Conservation (phyloP, 331 rosid species). For the Quercus lobata region DNA sequence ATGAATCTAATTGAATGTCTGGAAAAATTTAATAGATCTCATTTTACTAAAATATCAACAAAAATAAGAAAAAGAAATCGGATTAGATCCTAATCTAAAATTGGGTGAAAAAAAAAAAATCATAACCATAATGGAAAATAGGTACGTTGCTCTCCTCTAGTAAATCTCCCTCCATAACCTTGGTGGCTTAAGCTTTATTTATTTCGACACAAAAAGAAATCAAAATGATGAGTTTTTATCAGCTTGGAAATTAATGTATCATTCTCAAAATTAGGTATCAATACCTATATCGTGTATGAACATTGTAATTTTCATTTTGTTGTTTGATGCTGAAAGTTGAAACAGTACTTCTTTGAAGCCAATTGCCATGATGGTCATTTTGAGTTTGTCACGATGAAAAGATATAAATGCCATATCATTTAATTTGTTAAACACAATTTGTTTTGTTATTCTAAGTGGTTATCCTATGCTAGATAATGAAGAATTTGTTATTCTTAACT, state of each 20-base stretch:
- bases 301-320: too few relatives aligned
- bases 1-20: not conserved
- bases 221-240: too few relatives aligned
- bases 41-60: not conserved
- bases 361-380: not conserved
- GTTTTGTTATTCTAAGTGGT: too few relatives aligned
- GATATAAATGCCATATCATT: not conserved
- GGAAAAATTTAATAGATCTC: not conserved
- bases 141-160: not conserved
- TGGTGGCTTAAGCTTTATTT: too few relatives aligned
- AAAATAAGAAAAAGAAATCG: not conserved
- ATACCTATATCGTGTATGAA: too few relatives aligned
- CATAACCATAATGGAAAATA: not conserved
- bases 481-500: too few relatives aligned
- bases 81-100: not conserved
- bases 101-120: not conserved
- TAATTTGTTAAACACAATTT: not conserved
- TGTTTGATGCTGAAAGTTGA: not conserved
- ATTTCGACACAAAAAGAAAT: too few relatives aligned
- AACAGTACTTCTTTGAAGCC: not conserved
- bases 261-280: too few relatives aligned
- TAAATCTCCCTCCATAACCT: not conserved
- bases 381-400: not conserved
- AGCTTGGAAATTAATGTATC: too few relatives aligned
- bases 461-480: too few relatives aligned